Percentiles rank a stretch among this genome's conserved stretches.
Conservation (phyloP, 2,329 filamentous ascomycete species). For the Hypoxylon sp. region DNA sequence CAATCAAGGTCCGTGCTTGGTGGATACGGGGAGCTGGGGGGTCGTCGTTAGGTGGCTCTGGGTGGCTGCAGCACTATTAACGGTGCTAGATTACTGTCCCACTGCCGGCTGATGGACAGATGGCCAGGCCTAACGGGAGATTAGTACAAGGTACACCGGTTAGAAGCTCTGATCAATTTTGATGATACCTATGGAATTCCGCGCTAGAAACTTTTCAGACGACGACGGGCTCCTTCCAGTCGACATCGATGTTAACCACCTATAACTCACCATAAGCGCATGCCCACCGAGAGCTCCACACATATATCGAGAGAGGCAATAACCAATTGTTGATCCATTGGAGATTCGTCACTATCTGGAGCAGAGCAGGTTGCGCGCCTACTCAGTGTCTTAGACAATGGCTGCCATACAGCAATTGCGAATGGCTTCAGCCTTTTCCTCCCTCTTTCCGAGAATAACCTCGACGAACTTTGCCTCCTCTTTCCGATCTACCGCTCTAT, state of each 20-base stretch:
- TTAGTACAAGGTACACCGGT: background rate
- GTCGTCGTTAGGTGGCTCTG: constrained; percentile 20
- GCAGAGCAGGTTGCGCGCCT: background rate
- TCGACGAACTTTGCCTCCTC: constrained; percentile 56
- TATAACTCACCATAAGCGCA: constrained; percentile 5
- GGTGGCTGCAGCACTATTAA: background rate
- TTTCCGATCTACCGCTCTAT: constrained; percentile 58
- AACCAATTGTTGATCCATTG: background rate
- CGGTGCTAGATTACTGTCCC: background rate
- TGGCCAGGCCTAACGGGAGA: constrained; percentile 13
- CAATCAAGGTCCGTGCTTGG: constrained; percentile 40
- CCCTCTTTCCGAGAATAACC: constrained; percentile 68
- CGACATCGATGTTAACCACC: constrained; percentile 1
- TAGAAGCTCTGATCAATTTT: constrained; percentile 1
- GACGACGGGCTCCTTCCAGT: constrained; percentile 29
- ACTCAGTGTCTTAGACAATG: constrained; percentile 54
- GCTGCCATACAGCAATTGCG: constrained; percentile 57
- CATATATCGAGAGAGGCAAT: background rate
- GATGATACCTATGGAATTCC: constrained; percentile 10
- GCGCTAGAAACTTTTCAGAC: constrained; percentile 38
- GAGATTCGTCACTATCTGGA: background rate
- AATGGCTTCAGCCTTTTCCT: constrained; percentile 55
- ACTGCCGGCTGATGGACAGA: constrained; percentile 35
- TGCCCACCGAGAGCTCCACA: background rate
- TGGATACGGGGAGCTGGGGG: constrained; percentile 31